Conservation (phyloP, 352 stramenopile species). For the Globisporangium carolinianum region DNA sequence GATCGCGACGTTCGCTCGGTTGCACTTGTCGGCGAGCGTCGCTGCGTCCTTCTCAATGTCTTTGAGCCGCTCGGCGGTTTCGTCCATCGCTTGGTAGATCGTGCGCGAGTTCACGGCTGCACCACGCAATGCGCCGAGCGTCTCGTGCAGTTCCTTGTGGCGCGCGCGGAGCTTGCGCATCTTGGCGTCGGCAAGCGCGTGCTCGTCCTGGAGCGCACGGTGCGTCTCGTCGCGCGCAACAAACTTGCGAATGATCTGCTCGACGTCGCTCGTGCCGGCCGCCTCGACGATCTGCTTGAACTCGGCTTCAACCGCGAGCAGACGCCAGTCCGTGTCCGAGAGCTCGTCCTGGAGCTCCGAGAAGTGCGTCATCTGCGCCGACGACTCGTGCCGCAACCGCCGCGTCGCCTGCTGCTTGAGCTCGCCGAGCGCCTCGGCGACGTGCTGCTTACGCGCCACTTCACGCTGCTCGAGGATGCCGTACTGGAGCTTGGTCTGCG, state of each 20-base stretch:
- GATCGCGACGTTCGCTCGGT: constrained; percentile 70
- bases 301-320: constrained; percentile 60
- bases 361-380: constrained; percentile 69
- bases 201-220: constrained; percentile 68
- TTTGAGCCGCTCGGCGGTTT: constrained; percentile 74
- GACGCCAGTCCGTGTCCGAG: constrained; percentile 56
- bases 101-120: constrained; percentile 74
- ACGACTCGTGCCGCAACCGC: constrained; percentile 67
- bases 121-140: constrained; percentile 46
- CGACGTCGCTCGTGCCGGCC: constrained; percentile 67
- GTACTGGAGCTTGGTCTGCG: constrained; percentile 64
- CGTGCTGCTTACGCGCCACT: constrained; percentile 65
- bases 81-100: constrained; percentile 83
- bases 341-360: constrained; percentile 77
- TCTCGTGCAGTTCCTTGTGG: constrained; percentile 74
- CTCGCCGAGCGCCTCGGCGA: constrained; percentile 60
- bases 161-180: constrained; percentile 74
- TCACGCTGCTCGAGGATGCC: constrained; percentile 75
- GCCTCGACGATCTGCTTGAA: constrained; percentile 74
- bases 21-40: constrained; percentile 58
- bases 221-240: constrained; percentile 61
- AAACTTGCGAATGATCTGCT: constrained; percentile 81
- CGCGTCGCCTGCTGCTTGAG: constrained; percentile 65
- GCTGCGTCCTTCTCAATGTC: constrained; percentile 79
- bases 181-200: constrained; percentile 57